Evolutionary conservation across 1,284 basidiomycete species (phyloP).

Genomic region (Psilocybe mexicana): DNA sequence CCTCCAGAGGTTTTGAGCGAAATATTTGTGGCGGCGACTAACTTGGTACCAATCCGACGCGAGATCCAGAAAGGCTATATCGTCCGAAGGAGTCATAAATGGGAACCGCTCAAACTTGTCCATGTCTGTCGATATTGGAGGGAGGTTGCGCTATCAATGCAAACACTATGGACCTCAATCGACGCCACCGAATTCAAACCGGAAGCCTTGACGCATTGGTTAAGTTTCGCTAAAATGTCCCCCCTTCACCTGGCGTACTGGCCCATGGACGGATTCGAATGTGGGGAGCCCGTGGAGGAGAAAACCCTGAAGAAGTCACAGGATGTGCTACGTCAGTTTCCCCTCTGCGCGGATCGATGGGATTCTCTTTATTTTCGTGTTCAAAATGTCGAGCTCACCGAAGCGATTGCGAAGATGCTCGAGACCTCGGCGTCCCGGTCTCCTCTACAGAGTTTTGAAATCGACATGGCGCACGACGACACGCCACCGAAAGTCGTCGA

Average conservation of each 20-base stretch:
- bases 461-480: too few species aligned
- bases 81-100: too few species aligned
- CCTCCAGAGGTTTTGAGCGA: not conserved
- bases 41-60: not conserved
- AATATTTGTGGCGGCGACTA: not conserved
- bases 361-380: not conserved
- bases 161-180: not conserved
- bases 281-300: too few species aligned
- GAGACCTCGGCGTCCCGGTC: not conserved
- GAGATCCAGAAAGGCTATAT: too few species aligned
- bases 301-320: not conserved
- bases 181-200: not conserved
- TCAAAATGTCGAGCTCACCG: not conserved
- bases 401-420: not conserved
- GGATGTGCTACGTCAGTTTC: not conserved
- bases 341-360: not conserved
- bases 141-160: not conserved
- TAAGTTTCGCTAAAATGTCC: not conserved
- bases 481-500: not conserved
- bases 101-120: not conserved
- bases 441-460: not conserved
- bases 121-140: not conserved
- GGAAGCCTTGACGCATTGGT: not conserved
- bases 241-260: not conserved
- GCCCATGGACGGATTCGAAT: too few species aligned